A percentile compares a stretch with the other conserved stretches of the same genome.
These are phyloP conservation scores for Conringia planisiliqua DNA, from an alignment of 345 rosid species.

Conservation along the genomic window DNA sequence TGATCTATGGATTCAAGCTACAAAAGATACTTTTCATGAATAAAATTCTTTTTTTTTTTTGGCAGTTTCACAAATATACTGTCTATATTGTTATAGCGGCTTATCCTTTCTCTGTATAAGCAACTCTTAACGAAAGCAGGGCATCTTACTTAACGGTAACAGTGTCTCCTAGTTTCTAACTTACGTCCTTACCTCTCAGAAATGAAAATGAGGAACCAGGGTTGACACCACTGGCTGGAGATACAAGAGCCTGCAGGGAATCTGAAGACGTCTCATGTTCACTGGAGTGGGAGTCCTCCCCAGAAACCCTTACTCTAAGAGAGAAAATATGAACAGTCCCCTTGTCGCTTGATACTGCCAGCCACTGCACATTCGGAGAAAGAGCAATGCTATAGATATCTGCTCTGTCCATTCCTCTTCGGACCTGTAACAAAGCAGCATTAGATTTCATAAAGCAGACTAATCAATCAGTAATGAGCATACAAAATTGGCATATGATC, in stretches of 20 bases:
- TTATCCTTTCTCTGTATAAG: background rate
- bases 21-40: background rate
- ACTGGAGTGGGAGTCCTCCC: conserved; percentile 57
- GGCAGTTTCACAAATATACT: background rate
- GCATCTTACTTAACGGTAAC: background rate
- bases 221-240: conserved; percentile 69
- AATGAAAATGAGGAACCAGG: conserved; percentile 82
- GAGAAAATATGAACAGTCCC: conserved; percentile 85
- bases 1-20: background rate
- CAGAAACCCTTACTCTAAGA: conserved; percentile 75
- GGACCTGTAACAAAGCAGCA: conserved; percentile 49
- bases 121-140: background rate
- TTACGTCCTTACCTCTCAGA: conserved; percentile 86
- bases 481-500: background rate
- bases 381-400: conserved; percentile 78
- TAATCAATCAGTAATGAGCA: background rate
- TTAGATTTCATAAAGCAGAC: background rate
- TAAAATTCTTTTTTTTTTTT: background rate
- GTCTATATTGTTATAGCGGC: background rate
- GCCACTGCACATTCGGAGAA: conserved; percentile 77
- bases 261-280: conserved; percentile 57
- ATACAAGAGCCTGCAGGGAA: conserved; percentile 59
- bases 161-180: background rate
- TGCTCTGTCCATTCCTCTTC: conserved; percentile 91
- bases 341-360: conserved; percentile 87